Base-by-base conservation (phyloP, 2,329 filamentous ascomycete species). In the Arthrobotrys musiformis region DNA sequence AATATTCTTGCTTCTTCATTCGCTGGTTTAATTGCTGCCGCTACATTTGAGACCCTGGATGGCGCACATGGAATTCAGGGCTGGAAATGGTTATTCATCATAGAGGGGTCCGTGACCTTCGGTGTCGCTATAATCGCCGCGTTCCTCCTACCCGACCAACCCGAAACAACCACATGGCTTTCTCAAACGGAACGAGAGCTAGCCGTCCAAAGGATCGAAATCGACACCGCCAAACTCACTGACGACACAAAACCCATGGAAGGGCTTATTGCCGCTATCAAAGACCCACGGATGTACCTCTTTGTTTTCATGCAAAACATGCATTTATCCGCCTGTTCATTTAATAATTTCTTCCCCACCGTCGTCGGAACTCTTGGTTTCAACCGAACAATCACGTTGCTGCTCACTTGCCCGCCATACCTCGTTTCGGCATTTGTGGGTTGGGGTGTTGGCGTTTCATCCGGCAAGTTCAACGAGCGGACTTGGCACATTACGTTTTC, bases 1-100 rank as follows among this genome's bases (percentile, higher is more conserved):
- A 89, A 88, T 80, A 85, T 89, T 78, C 86, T 89, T 79, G 88
- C 88, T 52, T 88, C 88, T 56, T 87, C 88, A 63, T 90, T 90
- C 80, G 88, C 87, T 0, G 87, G 87, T 0, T 84, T 90, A 1
- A 85, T 90, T 48, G 88, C 85, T 1, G 87, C 88, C 0, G 88
- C 87, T n/a, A 87, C 89, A 4, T 82, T 89, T 72, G 87, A 86
- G 44, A 87, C 87, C 79, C 88, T 90, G 86, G 85, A 89, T 70
- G 87, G 87, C 7, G 83, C 85, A 1, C 81, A 86, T 8, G 87
- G 88, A 1, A 85, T 89, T 60, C 83, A 85, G 0, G 88, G 88
- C 0, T 90, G 88, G 89, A 84, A 87, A 22, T 90, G 88, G 88
- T 84, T 90, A 0, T 90, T 89, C 82, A 84, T 86, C 37, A 83